Conservation (phyloP, 2,329 filamentous ascomycete genomes). For the Thielaviopsis populi region DNA sequence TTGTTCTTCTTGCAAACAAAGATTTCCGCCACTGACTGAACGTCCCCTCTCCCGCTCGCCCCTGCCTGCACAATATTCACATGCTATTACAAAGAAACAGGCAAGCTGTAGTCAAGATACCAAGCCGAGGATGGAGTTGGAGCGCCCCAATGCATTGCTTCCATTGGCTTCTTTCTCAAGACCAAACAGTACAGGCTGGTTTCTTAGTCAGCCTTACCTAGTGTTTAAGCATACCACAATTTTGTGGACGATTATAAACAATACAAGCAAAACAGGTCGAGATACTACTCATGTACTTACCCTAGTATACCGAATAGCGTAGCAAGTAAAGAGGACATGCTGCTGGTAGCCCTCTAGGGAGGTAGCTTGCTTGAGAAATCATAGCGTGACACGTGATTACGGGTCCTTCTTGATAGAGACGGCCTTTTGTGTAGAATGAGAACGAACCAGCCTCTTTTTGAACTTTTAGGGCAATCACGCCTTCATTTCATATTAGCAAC, state of each 20-base stretch:
- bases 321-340: background rate
- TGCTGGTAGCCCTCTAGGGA: background rate
- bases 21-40: background rate
- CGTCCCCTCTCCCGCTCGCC: background rate
- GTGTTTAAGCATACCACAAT: background rate
- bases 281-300: background rate
- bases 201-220: background rate
- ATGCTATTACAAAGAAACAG: background rate
- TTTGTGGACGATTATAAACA: background rate
- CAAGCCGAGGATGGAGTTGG: background rate
- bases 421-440: background rate
- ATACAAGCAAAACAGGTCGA: background rate
- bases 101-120: background rate
- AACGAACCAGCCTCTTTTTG: background rate
- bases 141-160: background rate
- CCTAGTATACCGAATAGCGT: background rate
- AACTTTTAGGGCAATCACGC: background rate
- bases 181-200: background rate
- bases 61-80: background rate
- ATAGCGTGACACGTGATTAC: background rate
- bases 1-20: background rate
- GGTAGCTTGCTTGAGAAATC: background rate
- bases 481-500: background rate
- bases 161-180: background rate
- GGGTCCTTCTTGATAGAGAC: background rate